Base-by-base conservation (phyloP, 805 yeast species). In the Sugiyamaella chiloensis region DNA sequence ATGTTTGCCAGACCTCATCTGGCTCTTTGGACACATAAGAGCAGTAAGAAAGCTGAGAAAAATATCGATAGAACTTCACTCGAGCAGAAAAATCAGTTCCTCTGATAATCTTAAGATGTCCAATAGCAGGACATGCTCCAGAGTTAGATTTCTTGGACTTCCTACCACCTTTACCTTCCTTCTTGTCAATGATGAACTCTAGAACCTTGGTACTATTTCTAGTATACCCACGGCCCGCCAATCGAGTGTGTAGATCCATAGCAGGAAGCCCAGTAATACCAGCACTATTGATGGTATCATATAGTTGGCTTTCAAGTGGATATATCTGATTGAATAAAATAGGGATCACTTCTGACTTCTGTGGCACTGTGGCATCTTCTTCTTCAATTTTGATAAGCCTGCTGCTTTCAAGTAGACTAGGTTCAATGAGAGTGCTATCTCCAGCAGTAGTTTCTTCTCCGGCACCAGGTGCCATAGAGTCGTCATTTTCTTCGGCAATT, bases 61-160 rank as follows among this genome's bases (percentile, higher is more conserved):
- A 72, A 55, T 85, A 81, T 34, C 95, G 70, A 63, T 78, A 86
- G 55, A 80, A 85, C 58, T 86, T 84, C 49, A 75, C 72, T 53
- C 88, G 80, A 0, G 95, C 95, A 50, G 79, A 81, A 54, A 80
- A 80, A 59, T 86, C 95, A 50, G 79, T 78, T 14, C 82, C 81
- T 52, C 85, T 73, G 0, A 83, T 73, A 9, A 87, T 67, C 1
- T 63, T 68, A 48, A 63, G 63, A 50, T 60, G 67, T 46, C 61
- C 67, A 40, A 60, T 50, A 47, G 60, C 48, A 48, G 60, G 49
- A 20, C 62, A 55, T 50, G 66, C 60, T 39, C 66, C 68, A 2
- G 16, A 17, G 19, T n/a, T n/a, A 17, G 36, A 20, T 17, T 29
- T 29, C 29, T 52, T 52, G 7, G 50, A 16, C 40, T 36, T 47